These are phyloP conservation scores for Wolfiporia cocos DNA, from an alignment of 1,284 basidiomycete genomes.

Conservation along the genomic window DNA sequence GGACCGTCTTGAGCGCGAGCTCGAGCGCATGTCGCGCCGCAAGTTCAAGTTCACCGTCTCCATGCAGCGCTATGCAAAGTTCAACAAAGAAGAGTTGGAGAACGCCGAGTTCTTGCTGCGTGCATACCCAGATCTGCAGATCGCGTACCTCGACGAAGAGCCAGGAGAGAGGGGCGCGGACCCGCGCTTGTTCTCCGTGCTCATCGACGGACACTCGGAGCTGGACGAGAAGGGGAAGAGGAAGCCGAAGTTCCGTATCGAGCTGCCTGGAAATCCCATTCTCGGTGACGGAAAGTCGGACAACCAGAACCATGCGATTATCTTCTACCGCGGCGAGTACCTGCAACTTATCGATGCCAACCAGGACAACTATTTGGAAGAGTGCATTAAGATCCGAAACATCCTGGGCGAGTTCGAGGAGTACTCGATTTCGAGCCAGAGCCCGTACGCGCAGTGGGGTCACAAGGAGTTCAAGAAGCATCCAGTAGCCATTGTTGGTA, in stretches of 20 bases:
- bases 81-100: constrained; percentile 99
- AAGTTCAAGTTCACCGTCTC: constrained; percentile 99
- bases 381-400: constrained; percentile 98
- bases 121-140: constrained; percentile 97
- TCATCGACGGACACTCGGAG: constrained; percentile 98
- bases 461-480: constrained; percentile 87
- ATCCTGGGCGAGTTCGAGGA: constrained; percentile 98
- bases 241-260: constrained; percentile 96
- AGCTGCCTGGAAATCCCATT: constrained; percentile 99
- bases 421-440: constrained; percentile 86
- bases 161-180: constrained; percentile 86
- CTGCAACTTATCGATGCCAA: constrained; percentile 99
- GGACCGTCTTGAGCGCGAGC: constrained; percentile 91
- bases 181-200: constrained; percentile 85
- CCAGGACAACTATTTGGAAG: constrained; percentile 99
- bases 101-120: constrained; percentile 98
- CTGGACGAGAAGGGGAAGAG: constrained; percentile 87
- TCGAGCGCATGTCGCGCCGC: constrained; percentile 94
- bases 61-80: constrained; percentile 99
- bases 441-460: constrained; percentile 92
- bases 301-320: constrained; percentile 99
- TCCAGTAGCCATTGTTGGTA: constrained; percentile 97
- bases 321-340: constrained; percentile 99
- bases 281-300: constrained; percentile 99
- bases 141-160: constrained; percentile 98